These are phyloP conservation scores for Candida nitratophila DNA, from an alignment of 805 yeast genomes.

Conservation along the genomic window DNA sequence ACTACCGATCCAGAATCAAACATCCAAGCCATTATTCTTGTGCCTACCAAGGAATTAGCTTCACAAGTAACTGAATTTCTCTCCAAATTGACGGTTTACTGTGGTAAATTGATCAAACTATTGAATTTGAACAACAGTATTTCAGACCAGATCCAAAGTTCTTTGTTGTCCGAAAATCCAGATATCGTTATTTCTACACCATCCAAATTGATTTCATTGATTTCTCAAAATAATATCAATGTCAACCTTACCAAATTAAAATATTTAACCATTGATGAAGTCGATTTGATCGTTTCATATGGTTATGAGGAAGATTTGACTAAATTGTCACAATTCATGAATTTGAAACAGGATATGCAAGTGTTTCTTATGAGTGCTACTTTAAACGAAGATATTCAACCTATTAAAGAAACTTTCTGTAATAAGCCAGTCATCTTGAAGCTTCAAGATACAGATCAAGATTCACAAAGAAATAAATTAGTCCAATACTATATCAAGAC, in stretches of 20 bases:
- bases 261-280: constrained; percentile 88
- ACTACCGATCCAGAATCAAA: constrained; percentile 12
- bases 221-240: constrained; percentile 38
- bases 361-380: constrained; percentile 97
- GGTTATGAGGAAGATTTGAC: constrained; percentile 86
- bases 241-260: constrained; percentile 51
- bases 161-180: constrained; percentile 68
- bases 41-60: constrained; percentile 90
- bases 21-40: constrained; percentile 63
- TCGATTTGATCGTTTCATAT: constrained; percentile 81
- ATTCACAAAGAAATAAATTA: constrained; percentile 39
- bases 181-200: constrained; percentile 87
- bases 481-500: constrained; percentile 84
- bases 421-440: constrained; percentile 76
- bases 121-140: constrained; percentile 64
- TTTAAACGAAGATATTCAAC: constrained; percentile 75
- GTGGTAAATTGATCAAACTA: constrained; percentile 56
- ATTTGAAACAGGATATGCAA: constrained; percentile 72
- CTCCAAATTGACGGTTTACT: constrained; percentile 59
- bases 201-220: constrained; percentile 52
- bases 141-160: constrained; percentile 62
- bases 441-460: constrained; percentile 54
- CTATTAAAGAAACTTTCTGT: constrained; percentile 71
- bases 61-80: constrained; percentile 74
- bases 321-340: constrained; percentile 54